A percentile compares a stretch with the other conserved stretches of the same genome.
phyloP scores from a whole-genome alignment of 768 basidiomycete genomes.

The Trametes cingulata region DNA sequence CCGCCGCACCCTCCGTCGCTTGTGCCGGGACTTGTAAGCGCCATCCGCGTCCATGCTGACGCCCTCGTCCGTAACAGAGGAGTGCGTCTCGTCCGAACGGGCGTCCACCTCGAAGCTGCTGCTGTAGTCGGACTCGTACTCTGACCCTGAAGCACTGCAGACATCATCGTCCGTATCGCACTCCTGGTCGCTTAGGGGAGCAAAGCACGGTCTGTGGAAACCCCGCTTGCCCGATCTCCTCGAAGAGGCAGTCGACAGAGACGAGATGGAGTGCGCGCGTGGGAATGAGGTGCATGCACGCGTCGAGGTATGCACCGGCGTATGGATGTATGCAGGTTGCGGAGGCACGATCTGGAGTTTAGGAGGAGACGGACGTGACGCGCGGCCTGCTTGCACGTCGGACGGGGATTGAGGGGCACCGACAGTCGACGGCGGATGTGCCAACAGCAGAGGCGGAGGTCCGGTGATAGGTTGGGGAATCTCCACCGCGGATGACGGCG shows the following conservation, averaged over 20 bases:
- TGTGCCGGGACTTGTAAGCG: neutral
- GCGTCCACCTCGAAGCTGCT: slow-evolving; percentile 1
- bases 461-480: neutral
- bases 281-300: neutral
- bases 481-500: neutral
- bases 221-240: neutral
- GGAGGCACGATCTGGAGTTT: slow-evolving; percentile 12
- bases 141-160: slow-evolving; percentile 6
- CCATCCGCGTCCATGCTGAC: neutral
- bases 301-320: slow-evolving; percentile 9
- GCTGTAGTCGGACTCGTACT: slow-evolving; percentile 20
- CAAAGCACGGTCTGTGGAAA: neutral
- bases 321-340: slow-evolving; percentile 1
- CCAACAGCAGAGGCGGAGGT: slow-evolving; percentile 1
- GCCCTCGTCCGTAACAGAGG: slow-evolving; percentile 1
- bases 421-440: neutral
- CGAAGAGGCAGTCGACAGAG: slow-evolving; percentile 1
- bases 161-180: slow-evolving; percentile 14
- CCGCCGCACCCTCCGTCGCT: slow-evolving; percentile 23
- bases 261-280: slow-evolving; percentile 5
- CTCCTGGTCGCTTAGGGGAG: slow-evolving; percentile 1
- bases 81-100: slow-evolving; percentile 9
- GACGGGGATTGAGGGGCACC: slow-evolving; percentile 3
- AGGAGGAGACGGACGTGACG: neutral
- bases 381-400: neutral